phyloP scores from a whole-genome alignment of 257 asterid genomes.

The Petrea volubilis region DNA sequence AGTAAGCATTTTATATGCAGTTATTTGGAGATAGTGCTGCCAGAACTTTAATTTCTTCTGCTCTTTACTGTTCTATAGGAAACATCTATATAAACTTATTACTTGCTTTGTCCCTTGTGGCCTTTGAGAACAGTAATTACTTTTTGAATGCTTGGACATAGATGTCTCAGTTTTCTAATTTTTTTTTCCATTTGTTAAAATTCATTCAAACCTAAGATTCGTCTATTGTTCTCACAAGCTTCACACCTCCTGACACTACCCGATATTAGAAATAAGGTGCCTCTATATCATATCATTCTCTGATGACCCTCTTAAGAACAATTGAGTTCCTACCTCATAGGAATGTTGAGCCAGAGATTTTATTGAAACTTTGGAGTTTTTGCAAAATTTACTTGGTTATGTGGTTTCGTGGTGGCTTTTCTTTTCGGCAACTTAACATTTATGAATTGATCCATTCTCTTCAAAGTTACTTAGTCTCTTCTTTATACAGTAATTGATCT shows the following conservation, averaged over 20 bases:
- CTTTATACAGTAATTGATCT: not conserved
- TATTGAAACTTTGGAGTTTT: not conserved
- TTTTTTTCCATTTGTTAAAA: not conserved
- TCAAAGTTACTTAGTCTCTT: not conserved
- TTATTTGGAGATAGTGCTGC: slow-evolving; percentile 16
- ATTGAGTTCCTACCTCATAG: slow-evolving; percentile 3
- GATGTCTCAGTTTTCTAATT: not conserved
- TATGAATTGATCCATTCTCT: not conserved
- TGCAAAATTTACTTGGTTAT: not conserved
- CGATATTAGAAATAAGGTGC: not conserved
- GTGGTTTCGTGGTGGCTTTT: not conserved
- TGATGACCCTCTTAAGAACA: not conserved
- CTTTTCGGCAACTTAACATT: not conserved
- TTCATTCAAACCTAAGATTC: not conserved
- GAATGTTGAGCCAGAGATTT: not conserved
- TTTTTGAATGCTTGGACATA: not conserved
- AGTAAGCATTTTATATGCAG: slow-evolving; percentile 46
- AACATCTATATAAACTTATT: not conserved
- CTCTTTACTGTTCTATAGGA: not conserved
- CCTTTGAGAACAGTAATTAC: not conserved
- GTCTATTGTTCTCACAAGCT: slow-evolving; percentile 3
- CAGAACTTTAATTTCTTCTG: slow-evolving; percentile 12
- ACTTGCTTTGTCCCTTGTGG: slow-evolving; percentile 2
- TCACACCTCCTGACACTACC: slow-evolving; percentile 1
- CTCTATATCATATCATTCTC: not conserved